Conservation (phyloP, 768 basidiomycete genomes). For the Mycena haematopus region DNA sequence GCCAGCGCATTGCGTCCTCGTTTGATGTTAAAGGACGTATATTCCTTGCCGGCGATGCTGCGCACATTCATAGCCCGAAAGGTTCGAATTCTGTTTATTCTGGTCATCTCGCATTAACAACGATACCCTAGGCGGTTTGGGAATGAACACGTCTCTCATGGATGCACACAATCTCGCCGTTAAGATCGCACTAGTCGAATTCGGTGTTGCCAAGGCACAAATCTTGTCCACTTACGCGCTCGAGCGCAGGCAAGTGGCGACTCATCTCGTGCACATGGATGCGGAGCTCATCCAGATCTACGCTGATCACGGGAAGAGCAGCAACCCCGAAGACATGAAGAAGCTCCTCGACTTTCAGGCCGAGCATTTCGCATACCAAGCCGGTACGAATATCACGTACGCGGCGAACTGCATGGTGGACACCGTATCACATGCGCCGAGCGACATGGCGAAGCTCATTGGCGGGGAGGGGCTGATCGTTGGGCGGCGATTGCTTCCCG, state of each 20-base stretch:
- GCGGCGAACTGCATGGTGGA: conserved; percentile 14
- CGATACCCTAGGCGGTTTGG: conserved; percentile 7
- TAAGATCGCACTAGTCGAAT: conserved; percentile 16
- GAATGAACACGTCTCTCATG: conserved; percentile 18
- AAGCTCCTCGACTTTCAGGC: conserved; percentile 16
- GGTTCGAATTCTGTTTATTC: not conserved
- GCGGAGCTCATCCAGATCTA: conserved; percentile 10
- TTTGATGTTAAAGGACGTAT: conserved; percentile 9
- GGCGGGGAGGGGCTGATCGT: conserved; percentile 10
- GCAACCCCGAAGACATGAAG: conserved; percentile 4
- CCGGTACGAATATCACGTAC: conserved; percentile 20
- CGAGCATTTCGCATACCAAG: conserved; percentile 19
- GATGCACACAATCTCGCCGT: conserved; percentile 18
- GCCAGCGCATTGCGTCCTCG: conserved; percentile 13
- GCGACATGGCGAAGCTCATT: conserved; percentile 10
- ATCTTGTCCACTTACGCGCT: conserved; percentile 12
- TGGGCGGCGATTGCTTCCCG: conserved; percentile 15
- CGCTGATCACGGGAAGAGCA: conserved; percentile 19
- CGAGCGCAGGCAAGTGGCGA: conserved; percentile 9
- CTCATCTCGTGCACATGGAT: conserved; percentile 13
- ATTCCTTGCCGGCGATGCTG: conserved; percentile 18
- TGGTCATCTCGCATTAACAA: not conserved
- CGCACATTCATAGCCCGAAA: conserved; percentile 18
- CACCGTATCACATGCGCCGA: not conserved
- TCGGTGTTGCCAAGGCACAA: not conserved